Base-by-base conservation (phyloP, 2,329 filamentous ascomycete species). In the Fusarium solani-melongenae region DNA sequence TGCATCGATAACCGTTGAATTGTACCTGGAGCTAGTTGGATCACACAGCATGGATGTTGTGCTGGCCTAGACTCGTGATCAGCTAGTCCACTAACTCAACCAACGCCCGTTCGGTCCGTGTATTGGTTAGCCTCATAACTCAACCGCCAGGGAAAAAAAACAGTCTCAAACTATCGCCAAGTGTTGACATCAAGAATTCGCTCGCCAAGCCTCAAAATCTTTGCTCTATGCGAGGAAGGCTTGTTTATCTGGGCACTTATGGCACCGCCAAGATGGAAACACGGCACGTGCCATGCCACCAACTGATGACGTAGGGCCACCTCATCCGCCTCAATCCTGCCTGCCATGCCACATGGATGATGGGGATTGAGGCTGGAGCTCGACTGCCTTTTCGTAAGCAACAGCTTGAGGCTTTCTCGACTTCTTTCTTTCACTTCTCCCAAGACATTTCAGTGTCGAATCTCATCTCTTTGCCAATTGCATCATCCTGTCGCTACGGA, bases 231-330 rank as follows among this genome's bases (percentile, higher is more conserved):
- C 55, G 24, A 69, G 62, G 49, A 49, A 31, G 29, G 70, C 70
- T 64, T 64, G 39, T 71, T 71, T 71, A 49, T 63, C 62, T 49
- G 56, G 53, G 55, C 33, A 61, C 5, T 63, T 63, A 71, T 73
- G 57, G 55, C 55, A 71, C 44, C 53, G 74, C 76, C 76, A 77
- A 77, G 76, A 58, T 67, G 75, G 75, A 73, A 64, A 62, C 46
- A 39, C 75, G 75, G 75, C 75, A 77, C 67, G 67, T 63, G 61
- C 59, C 63, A 67, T 69, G 61, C 61, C 46, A 61, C 58, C 39
- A 65, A 46, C 55, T 55, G 44, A 78, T 78, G 76, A 78, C 76
- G 76, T 78, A 78, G 73, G 58, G 72, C 71, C 66, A 74, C 63
- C 73, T 74, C 67, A 67, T 70, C 67, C 69, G 44, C 64, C 66